Conservation (phyloP, 352 stramenopile genomes). For the Pythium aphanidermatum region DNA sequence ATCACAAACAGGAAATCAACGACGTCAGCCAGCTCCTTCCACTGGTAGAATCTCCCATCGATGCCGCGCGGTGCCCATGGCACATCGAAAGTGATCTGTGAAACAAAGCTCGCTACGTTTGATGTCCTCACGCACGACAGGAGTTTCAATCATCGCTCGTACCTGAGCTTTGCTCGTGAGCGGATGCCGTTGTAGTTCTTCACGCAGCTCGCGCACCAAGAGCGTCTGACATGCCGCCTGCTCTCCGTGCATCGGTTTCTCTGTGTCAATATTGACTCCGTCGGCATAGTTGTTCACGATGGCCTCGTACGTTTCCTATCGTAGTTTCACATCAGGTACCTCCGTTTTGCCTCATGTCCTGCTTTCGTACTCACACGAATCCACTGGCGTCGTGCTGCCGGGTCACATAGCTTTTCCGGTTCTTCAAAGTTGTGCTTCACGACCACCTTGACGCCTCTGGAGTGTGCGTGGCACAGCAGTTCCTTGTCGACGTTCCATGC, state of each 20-base stretch:
- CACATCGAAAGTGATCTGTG: constrained; percentile 78
- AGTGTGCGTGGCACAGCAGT: constrained; percentile 75
- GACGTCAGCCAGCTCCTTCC: constrained; percentile 50
- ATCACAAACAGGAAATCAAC: constrained; percentile 90
- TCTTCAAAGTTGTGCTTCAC: constrained; percentile 79
- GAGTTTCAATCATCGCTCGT: neutral
- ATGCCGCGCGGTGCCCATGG: constrained; percentile 70
- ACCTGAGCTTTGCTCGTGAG: constrained; percentile 67
- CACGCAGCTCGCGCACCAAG: constrained; percentile 61
- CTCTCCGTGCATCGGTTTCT: constrained; percentile 49
- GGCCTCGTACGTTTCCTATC: constrained; percentile 40
- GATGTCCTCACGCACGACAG: neutral
- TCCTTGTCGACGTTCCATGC: constrained; percentile 82
- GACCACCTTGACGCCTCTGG: constrained; percentile 71
- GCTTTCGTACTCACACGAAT: constrained; percentile 26
- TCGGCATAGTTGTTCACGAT: constrained; percentile 70
- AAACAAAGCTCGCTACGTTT: neutral
- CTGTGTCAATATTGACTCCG: constrained; percentile 81
- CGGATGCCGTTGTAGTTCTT: constrained; percentile 37
- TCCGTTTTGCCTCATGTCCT: too few relatives aligned
- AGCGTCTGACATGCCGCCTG: constrained; percentile 37
- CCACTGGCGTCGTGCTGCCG: constrained; percentile 38
- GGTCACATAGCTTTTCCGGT: constrained; percentile 52
- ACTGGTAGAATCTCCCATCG: constrained; percentile 82
- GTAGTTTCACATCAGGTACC: neutral